These are phyloP conservation scores for Starmerella kuoi DNA, from an alignment of 805 yeast species.

Conservation along the genomic window DNA sequence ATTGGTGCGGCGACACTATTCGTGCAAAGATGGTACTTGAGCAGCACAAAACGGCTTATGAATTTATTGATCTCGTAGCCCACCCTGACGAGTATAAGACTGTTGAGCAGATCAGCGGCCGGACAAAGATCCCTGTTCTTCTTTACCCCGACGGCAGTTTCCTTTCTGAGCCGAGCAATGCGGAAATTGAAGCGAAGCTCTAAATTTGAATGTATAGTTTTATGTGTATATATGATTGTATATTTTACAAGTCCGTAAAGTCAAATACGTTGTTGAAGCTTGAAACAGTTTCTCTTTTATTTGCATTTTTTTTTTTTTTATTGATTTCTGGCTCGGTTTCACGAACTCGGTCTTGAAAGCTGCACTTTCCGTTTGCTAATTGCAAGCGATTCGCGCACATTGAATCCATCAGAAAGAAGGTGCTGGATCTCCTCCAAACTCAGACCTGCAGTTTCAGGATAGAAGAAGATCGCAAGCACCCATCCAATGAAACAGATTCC, in stretches of 20 bases:
- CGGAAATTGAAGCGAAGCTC: constrained; percentile 17
- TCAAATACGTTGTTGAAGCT: too few relatives aligned
- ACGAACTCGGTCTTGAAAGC: constrained; percentile 4
- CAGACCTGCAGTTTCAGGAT: constrained; percentile 85
- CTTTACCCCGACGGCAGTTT: constrained; percentile 18
- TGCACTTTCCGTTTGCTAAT: constrained; percentile 33
- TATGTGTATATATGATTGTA: neutral
- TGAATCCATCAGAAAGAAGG: constrained; percentile 72
- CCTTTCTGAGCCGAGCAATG: constrained; percentile 22
- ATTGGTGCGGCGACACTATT: constrained; percentile 24
- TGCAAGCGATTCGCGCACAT: constrained; percentile 51
- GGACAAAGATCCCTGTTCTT: constrained; percentile 20
- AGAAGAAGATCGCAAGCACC: constrained; percentile 65
- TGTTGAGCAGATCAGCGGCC: constrained; percentile 18
- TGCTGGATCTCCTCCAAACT: constrained; percentile 85
- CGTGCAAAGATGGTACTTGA: constrained; percentile 19
- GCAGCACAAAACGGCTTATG: constrained; percentile 12
- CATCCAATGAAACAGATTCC: constrained; percentile 63
- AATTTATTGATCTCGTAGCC: constrained; percentile 21
- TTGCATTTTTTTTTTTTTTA: neutral
- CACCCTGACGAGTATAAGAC: constrained; percentile 18
- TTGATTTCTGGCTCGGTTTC: neutral
- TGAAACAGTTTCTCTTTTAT: neutral
- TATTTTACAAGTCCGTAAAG: too few relatives aligned
- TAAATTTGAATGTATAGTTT: neutral